Conservation (phyloP, 1,284 basidiomycete species). For the Microbotryum silenes-acaulis region DNA sequence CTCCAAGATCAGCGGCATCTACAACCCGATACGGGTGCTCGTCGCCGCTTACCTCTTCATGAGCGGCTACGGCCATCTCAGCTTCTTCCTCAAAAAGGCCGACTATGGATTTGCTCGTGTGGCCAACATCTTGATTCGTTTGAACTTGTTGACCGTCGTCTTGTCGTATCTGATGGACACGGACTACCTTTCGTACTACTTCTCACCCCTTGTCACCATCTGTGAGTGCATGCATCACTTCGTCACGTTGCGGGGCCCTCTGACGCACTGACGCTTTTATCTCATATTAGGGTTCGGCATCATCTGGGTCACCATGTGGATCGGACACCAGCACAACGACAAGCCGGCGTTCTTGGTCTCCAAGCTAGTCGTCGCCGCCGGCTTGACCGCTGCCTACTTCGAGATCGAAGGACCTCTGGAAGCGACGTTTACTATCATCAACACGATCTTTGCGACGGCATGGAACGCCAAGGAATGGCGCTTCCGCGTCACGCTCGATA, state of each 20-base stretch:
- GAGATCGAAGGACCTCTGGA: conserved; percentile 56
- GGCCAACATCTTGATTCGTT: conserved; percentile 65
- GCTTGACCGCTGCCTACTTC: conserved; percentile 59
- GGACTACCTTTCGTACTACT: conserved; percentile 55
- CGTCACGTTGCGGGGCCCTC: neutral
- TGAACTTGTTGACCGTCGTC: conserved; percentile 72
- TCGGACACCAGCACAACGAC: conserved; percentile 66
- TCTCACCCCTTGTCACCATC: conserved; percentile 43
- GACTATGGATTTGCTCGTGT: conserved; percentile 67
- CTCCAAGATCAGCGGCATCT: conserved; percentile 78
- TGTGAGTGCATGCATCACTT: conserved; percentile 6
- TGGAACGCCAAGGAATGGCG: conserved; percentile 80
- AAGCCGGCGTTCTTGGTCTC: conserved; percentile 55
- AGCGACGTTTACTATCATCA: conserved; percentile 56
- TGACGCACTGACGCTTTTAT: neutral
- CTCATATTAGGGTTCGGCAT: conserved; percentile 57
- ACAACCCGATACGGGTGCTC: conserved; percentile 76
- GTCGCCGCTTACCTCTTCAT: conserved; percentile 77
- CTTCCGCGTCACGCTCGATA: conserved; percentile 76
- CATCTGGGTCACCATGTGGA: conserved; percentile 68
- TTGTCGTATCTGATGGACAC: conserved; percentile 84
- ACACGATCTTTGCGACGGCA: conserved; percentile 58
- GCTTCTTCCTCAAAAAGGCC: conserved; percentile 72
- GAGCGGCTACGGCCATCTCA: conserved; percentile 44
- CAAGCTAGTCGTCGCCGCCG: conserved; percentile 63